phyloP scores from a whole-genome alignment of 208 protist species.

The Wallacemonas sp. region DNA sequence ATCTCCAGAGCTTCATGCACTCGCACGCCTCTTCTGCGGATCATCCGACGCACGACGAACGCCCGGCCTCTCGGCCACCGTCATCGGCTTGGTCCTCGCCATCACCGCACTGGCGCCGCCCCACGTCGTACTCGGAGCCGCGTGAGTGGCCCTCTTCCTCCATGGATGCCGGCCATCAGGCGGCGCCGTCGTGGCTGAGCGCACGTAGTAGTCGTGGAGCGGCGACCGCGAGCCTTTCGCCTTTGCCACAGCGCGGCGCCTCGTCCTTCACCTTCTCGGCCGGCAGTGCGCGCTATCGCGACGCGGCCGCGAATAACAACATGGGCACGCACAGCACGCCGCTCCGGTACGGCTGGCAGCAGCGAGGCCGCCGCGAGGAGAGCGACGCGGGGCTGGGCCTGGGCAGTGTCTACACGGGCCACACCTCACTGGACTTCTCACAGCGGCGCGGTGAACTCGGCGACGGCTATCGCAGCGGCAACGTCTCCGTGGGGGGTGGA shows the following conservation, averaged over 20 bases:
- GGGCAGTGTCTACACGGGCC: too few species aligned
- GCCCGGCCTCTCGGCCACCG: background rate
- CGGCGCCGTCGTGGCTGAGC: too few species aligned
- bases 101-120: background rate
- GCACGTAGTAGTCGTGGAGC: too few species aligned
- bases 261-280: too few species aligned
- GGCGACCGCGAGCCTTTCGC: too few species aligned
- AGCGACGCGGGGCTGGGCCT: background rate
- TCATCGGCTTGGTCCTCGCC: background rate
- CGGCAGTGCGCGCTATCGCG: too few species aligned
- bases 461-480: too few species aligned
- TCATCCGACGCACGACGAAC: background rate
- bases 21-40: slow-evolving; percentile 1
- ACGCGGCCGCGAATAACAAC: too few species aligned
- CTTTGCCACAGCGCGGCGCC: too few species aligned
- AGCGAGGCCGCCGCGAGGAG: background rate
- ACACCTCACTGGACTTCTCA: too few species aligned
- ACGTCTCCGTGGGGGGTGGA: background rate
- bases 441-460: too few species aligned
- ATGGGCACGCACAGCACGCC: background rate
- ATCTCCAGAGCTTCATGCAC: slow-evolving; percentile 16
- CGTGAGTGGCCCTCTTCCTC: background rate
- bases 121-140: background rate
- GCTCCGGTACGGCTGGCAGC: slow-evolving; percentile 13
- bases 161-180: too few species aligned